Percentiles rank a stretch among this genome's conserved stretches.
Conservation (phyloP, 148 eudicot species). For the Cornus kousa region DNA sequence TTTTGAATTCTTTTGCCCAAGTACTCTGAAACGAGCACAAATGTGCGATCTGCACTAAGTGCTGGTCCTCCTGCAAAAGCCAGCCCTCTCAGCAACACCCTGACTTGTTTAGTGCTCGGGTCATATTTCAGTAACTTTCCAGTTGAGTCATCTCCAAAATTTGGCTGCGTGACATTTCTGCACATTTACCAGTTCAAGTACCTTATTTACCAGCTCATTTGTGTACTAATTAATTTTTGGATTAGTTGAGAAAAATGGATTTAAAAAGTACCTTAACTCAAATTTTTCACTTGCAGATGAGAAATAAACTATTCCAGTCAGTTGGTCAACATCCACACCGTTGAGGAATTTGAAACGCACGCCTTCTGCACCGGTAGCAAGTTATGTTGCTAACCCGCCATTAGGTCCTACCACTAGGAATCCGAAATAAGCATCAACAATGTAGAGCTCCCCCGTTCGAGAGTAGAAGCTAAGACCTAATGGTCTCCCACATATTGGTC, state of each 20-base stretch:
- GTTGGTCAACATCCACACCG: neutral
- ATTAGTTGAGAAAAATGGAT: too few species aligned
- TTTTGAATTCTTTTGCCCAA: constrained; percentile 2
- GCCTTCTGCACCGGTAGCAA: constrained; percentile 7
- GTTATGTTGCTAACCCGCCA: constrained; percentile 8
- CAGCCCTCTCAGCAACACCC: constrained; percentile 7
- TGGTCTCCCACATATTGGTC: constrained; percentile 2
- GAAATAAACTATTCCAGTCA: constrained; percentile 9
- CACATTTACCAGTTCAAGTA: neutral
- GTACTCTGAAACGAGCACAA: too few species aligned
- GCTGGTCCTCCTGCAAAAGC: neutral
- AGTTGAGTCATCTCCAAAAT: neutral
- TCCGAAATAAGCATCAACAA: neutral
- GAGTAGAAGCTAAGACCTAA: neutral
- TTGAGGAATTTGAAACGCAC: neutral
- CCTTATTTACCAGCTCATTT: too few species aligned
- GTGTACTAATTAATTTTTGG: too few species aligned
- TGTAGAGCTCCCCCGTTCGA: neutral
- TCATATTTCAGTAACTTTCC: constrained; percentile 7
- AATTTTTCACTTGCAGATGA: neutral
- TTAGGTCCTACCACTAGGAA: neutral
- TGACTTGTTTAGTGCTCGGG: neutral
- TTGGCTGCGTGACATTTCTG: constrained; percentile 1
- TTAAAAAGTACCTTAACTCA: neutral
- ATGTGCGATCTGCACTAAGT: neutral